phyloP scores from a whole-genome alignment of 208 protist species.

The Baffinella frigidus region DNA sequence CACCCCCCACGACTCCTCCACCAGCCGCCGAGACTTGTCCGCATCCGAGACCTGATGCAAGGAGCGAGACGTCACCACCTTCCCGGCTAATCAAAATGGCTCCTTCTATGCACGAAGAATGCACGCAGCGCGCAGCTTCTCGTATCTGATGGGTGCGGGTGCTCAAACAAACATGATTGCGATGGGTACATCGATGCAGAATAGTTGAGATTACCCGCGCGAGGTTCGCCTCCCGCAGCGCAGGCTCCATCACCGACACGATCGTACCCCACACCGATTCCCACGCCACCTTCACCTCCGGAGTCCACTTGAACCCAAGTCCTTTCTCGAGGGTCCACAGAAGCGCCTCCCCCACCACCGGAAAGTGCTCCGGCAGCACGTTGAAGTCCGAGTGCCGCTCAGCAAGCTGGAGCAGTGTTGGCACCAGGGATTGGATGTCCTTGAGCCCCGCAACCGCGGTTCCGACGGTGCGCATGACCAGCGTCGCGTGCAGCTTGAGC shows the following conservation, averaged over 20 bases:
- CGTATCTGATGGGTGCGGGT: too few species aligned
- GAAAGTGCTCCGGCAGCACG: conserved; percentile 14
- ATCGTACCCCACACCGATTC: background rate
- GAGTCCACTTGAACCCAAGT: background rate
- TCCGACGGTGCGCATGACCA: background rate
- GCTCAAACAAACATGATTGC: too few species aligned
- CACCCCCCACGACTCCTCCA: background rate
- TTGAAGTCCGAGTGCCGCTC: background rate
- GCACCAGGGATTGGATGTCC: background rate
- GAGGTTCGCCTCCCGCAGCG: background rate
- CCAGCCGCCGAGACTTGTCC: background rate
- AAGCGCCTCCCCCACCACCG: background rate
- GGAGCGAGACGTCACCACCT: background rate
- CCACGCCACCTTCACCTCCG: background rate
- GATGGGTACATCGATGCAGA: too few species aligned
- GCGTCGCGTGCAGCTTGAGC: background rate
- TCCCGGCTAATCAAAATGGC: too few species aligned
- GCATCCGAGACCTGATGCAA: background rate
- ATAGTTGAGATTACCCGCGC: too few species aligned
- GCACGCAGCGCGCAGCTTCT: too few species aligned
- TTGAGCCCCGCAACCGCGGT: background rate
- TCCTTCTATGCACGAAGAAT: too few species aligned
- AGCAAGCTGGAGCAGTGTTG: background rate
- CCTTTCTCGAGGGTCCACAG: background rate
- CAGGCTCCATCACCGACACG: background rate